Conservation (phyloP, 2,329 filamentous ascomycete genomes). For the Exophiala sp. region DNA sequence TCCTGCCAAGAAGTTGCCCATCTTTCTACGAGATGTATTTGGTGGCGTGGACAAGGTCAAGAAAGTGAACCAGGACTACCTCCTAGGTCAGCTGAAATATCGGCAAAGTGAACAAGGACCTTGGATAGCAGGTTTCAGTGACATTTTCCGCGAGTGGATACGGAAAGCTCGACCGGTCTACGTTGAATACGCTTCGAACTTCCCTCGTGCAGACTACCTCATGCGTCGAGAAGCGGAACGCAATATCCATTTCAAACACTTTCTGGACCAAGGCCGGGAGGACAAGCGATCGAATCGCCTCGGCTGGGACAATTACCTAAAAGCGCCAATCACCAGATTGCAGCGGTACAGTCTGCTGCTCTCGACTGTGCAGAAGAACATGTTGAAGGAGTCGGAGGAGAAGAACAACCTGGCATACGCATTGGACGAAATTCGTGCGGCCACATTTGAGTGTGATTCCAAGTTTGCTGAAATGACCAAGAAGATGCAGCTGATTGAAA, state of each 20-base stretch:
- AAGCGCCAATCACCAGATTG: conserved; percentile 83
- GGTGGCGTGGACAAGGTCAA: conserved; percentile 84
- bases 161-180: conserved; percentile 85
- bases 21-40: conserved; percentile 80
- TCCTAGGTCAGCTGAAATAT: conserved; percentile 91
- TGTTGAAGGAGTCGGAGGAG: conserved; percentile 77
- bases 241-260: conserved; percentile 80
- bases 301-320: conserved; percentile 91
- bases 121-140: conserved; percentile 88
- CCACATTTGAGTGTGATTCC: conserved; percentile 83
- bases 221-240: conserved; percentile 77
- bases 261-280: conserved; percentile 71
- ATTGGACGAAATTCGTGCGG: conserved; percentile 83
- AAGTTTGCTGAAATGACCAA: conserved; percentile 89
- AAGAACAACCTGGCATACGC: conserved; percentile 77
- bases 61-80: conserved; percentile 84
- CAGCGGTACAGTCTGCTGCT: conserved; percentile 85
- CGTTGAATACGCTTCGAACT: conserved; percentile 83
- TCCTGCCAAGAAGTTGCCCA: conserved; percentile 66
- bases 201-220: conserved; percentile 74
- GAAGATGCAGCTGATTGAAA: conserved; percentile 80
- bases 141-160: conserved; percentile 98
- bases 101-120: conserved; percentile 94
- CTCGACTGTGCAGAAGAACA: conserved; percentile 75
- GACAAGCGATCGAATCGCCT: conserved; percentile 76